A percentile compares a stretch with the other conserved stretches of the same genome.
Evolutionary conservation across 2,329 filamentous ascomycete species (phyloP).

Genomic region (Hypoxylon sp.): DNA sequence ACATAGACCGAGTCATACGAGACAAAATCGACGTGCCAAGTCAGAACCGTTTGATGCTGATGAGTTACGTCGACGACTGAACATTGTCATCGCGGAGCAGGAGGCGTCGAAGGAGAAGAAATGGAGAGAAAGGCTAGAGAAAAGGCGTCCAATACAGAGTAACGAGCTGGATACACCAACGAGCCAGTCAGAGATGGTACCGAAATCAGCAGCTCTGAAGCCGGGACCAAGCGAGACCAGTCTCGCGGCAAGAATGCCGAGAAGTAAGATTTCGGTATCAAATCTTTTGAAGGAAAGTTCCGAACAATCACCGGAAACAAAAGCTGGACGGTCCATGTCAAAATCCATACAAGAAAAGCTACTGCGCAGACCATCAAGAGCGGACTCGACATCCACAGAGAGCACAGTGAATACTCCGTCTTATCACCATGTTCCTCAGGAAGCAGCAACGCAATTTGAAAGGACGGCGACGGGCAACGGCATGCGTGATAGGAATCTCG

Average conservation of each 20-base stretch:
- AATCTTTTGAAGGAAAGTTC: conserved; percentile 11
- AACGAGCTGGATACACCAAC: conserved; percentile 23
- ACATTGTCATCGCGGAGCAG: conserved; percentile 65
- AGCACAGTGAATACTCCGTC: conserved; percentile 36
- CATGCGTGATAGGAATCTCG: conserved; percentile 55
- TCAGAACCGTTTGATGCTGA: conserved; percentile 66
- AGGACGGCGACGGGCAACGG: conserved; percentile 65
- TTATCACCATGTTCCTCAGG: conserved; percentile 67
- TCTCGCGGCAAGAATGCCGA: conserved; percentile 38
- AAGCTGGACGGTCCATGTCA: conserved; percentile 29
- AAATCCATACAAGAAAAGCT: conserved; percentile 46
- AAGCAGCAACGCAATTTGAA: conserved; percentile 69
- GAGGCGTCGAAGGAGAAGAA: conserved; percentile 59
- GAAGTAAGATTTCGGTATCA: conserved; percentile 9
- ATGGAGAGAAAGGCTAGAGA: conserved; percentile 49
- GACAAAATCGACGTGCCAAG: conserved; percentile 41
- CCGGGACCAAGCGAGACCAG: conserved; percentile 28
- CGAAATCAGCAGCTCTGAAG: conserved; percentile 25
- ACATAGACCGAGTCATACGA: conserved; percentile 26
- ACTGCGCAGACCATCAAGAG: conserved; percentile 39
- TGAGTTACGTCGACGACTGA: conserved; percentile 68
- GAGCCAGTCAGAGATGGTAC: conserved; percentile 8
- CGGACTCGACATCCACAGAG: conserved; percentile 27
- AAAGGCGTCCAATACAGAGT: conserved; percentile 31
- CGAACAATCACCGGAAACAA: conserved; percentile 25